phyloP scores from a whole-genome alignment of 352 stramenopile genomes.

The Albugo candida region DNA sequence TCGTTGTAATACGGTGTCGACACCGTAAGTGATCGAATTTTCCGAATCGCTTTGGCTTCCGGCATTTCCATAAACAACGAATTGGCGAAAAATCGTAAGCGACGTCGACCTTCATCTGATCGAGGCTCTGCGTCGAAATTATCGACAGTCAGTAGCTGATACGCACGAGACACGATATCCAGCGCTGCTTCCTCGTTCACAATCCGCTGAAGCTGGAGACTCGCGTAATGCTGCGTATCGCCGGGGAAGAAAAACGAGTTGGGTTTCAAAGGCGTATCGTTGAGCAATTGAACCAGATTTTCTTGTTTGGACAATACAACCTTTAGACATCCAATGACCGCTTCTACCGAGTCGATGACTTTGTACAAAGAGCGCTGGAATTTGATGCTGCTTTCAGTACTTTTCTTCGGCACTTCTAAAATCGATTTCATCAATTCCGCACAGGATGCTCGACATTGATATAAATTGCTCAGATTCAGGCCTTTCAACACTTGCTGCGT shows the following conservation, averaged over 20 bases:
- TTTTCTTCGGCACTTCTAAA: slow-evolving; percentile 5
- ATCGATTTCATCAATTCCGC: slow-evolving; percentile 15
- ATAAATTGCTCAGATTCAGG: slow-evolving; percentile 7
- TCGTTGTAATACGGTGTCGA: slow-evolving; percentile 81
- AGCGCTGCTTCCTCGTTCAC: slow-evolving; percentile 66
- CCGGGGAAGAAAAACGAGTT: slow-evolving; percentile 81
- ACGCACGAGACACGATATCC: slow-evolving; percentile 68
- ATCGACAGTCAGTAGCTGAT: slow-evolving; percentile 73
- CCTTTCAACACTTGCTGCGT: slow-evolving; percentile 5
- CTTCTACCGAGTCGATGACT: slow-evolving; percentile 70
- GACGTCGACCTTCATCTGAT: slow-evolving; percentile 67
- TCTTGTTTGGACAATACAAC: slow-evolving; percentile 72
- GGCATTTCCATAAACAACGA: slow-evolving; percentile 83
- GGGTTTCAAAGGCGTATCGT: slow-evolving; percentile 64
- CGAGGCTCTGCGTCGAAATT: slow-evolving; percentile 80
- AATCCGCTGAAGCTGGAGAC: slow-evolving; percentile 49
- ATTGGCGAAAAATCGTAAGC: slow-evolving; percentile 74
- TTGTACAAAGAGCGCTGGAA: slow-evolving; percentile 34
- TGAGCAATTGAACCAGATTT: slow-evolving; percentile 69
- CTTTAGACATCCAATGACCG: slow-evolving; percentile 67
- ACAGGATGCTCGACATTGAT: slow-evolving; percentile 2
- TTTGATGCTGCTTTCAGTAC: slow-evolving; percentile 8
- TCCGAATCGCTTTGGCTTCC: slow-evolving; percentile 62
- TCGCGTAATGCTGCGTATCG: slow-evolving; percentile 65
- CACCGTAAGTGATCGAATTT: slow-evolving; percentile 68